These are phyloP conservation scores for Candida dajiaensis DNA, from an alignment of 805 yeast genomes.

Conservation along the genomic window DNA sequence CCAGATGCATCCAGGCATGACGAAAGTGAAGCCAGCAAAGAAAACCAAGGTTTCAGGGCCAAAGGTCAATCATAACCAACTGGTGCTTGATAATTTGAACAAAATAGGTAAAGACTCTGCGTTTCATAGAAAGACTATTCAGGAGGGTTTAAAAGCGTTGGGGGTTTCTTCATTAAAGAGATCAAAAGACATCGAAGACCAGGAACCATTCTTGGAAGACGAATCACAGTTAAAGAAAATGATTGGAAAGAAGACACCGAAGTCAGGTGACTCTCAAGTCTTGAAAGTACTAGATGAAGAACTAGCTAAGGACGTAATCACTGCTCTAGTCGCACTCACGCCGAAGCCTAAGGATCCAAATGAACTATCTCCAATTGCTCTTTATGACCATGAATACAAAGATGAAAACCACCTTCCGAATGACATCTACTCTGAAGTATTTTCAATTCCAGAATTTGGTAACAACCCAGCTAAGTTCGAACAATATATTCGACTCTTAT, in stretches of 20 bases:
- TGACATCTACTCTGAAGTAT: conserved; percentile 27
- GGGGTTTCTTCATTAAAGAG: conserved; percentile 22
- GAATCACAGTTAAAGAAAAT: conserved; percentile 13
- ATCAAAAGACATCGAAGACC: conserved; percentile 12
- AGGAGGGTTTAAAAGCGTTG: conserved; percentile 25
- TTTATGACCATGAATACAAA: conserved; percentile 1
- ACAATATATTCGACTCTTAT: conserved; percentile 29
- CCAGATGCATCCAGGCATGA: background rate
- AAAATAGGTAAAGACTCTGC: conserved; percentile 27
- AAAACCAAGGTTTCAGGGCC: background rate
- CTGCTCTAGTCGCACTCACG: conserved; percentile 20
- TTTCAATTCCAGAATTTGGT: conserved; percentile 29
- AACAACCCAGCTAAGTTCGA: conserved; percentile 24
- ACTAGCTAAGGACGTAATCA: conserved; percentile 17
- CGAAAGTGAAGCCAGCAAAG: background rate
- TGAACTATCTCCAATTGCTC: conserved; percentile 9
- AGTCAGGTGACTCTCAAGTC: conserved; percentile 1
- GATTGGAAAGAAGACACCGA: background rate
- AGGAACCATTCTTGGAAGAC: conserved; percentile 8
- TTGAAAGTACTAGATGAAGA: conserved; percentile 12
- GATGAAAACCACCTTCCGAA: conserved; percentile 9
- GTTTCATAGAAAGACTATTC: conserved; percentile 23
- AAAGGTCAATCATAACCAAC: conserved; percentile 5
- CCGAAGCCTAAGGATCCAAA: conserved; percentile 15
- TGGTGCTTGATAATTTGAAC: conserved; percentile 7